Conservation (phyloP, 2,329 filamentous ascomycete species). For the Aureobasidium sp. region DNA sequence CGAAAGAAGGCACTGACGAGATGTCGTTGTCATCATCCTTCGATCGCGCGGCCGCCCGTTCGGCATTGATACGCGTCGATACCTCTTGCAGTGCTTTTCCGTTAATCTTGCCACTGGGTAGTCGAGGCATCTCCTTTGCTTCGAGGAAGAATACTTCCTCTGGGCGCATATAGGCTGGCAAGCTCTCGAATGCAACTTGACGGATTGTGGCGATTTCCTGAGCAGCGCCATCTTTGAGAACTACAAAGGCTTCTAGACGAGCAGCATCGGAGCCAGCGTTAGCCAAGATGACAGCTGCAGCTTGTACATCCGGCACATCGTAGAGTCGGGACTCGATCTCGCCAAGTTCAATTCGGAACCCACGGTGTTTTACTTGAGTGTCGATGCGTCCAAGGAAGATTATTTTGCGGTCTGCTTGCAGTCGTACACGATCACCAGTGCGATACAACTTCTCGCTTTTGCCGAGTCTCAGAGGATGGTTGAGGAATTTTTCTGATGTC, state of each 20-base stretch:
- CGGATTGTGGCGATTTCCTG: neutral
- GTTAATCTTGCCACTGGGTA: neutral
- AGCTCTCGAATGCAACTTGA: neutral
- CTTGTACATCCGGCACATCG: neutral
- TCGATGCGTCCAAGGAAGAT: slow-evolving; percentile 71
- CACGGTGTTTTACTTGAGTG: slow-evolving; percentile 85
- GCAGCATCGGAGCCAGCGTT: neutral
- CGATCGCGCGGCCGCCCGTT: neutral
- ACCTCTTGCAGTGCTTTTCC: neutral
- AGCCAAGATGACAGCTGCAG: neutral
- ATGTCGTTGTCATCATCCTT: neutral
- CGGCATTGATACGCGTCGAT: neutral
- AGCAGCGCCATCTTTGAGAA: neutral
- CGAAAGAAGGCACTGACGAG: neutral
- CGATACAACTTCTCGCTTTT: slow-evolving; percentile 51
- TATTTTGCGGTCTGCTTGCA: slow-evolving; percentile 56
- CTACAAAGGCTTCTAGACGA: neutral
- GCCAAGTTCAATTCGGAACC: slow-evolving; percentile 84
- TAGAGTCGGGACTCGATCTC: slow-evolving; percentile 58
- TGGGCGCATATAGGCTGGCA: neutral
- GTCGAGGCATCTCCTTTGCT: neutral
- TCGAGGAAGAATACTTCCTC: neutral
- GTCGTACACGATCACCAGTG: slow-evolving; percentile 71
- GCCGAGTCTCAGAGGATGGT: neutral
- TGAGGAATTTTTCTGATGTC: neutral